These are phyloP conservation scores for Cutaneotrichosporon cyanovorans DNA, from an alignment of 1,284 basidiomycete genomes.

Conservation along the genomic window DNA sequence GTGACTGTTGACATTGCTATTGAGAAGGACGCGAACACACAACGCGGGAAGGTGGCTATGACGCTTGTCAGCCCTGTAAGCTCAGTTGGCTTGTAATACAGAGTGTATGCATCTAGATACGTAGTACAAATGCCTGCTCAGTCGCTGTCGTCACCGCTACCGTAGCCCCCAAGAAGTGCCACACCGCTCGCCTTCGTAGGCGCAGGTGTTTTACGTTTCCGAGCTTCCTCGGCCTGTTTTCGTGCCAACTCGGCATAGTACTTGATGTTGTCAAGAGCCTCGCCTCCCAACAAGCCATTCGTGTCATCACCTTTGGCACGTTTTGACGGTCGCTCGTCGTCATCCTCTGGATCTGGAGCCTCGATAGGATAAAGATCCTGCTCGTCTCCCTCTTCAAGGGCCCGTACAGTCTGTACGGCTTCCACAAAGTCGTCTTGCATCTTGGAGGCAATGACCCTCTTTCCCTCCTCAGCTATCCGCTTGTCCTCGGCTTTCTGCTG, in stretches of 20 bases:
- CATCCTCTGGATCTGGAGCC: slow-evolving; percentile 14
- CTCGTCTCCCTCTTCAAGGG: slow-evolving; percentile 61
- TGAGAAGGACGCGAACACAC: slow-evolving; percentile 91
- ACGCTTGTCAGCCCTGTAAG: slow-evolving; percentile 39
- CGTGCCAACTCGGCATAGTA: slow-evolving; percentile 75
- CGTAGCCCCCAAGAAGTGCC: slow-evolving; percentile 3
- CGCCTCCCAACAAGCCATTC: slow-evolving; percentile 61
- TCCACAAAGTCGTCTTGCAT: slow-evolving; percentile 72
- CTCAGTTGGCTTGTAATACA: slow-evolving; percentile 31
- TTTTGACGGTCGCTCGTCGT: slow-evolving; percentile 44
- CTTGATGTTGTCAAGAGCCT: slow-evolving; percentile 74
- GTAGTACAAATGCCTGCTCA: neutral
- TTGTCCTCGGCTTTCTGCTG: slow-evolving; percentile 76
- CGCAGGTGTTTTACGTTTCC: slow-evolving; percentile 21
- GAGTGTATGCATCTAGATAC: slow-evolving; percentile 4
- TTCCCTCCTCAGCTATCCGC: slow-evolving; percentile 69
- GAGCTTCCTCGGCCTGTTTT: slow-evolving; percentile 46
- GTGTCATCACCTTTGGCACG: slow-evolving; percentile 41
- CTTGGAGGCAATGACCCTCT: slow-evolving; percentile 63
- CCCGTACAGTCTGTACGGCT: slow-evolving; percentile 70
- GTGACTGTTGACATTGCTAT: slow-evolving; percentile 82
- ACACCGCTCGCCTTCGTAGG: slow-evolving; percentile 31
- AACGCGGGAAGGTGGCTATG: slow-evolving; percentile 88
- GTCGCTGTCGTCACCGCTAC: slow-evolving; percentile 4
- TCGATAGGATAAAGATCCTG: slow-evolving; percentile 44